These are phyloP conservation scores for Fistulina hepatica DNA, from an alignment of 1,284 basidiomycete genomes.

Conservation along the genomic window DNA sequence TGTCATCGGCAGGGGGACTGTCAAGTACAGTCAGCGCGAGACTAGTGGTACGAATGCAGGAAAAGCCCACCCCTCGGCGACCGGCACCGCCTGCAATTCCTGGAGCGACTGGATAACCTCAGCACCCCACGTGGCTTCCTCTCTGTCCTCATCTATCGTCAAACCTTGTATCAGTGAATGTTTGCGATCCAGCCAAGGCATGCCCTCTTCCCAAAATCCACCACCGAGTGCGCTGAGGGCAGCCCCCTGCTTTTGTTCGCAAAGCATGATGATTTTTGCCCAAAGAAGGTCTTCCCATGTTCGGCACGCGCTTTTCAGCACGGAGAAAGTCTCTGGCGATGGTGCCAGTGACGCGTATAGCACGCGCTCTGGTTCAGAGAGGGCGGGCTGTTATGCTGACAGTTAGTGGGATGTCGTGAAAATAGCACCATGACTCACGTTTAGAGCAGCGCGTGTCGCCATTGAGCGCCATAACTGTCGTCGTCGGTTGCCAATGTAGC, in stretches of 20 bases:
- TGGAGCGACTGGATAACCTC: constrained; percentile 46
- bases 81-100: constrained; percentile 37
- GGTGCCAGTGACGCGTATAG: constrained; percentile 86
- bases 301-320: constrained; percentile 71
- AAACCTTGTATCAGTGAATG: too few species aligned
- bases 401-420: constrained; percentile 1
- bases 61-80: constrained; percentile 58
- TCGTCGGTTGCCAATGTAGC: constrained; percentile 58
- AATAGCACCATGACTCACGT: constrained; percentile 35
- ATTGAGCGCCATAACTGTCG: constrained; percentile 78
- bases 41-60: too few species aligned
- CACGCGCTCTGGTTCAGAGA: constrained; percentile 70
- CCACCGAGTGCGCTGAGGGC: constrained; percentile 46
- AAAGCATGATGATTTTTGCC: constrained; percentile 79
- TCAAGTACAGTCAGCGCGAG: constrained; percentile 2
- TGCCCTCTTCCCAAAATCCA: constrained; percentile 54
- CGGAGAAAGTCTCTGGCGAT: constrained; percentile 58
- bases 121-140: constrained; percentile 51
- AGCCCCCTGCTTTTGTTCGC: constrained; percentile 68
- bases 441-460: constrained; percentile 70
- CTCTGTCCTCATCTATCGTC: constrained; percentile 30
- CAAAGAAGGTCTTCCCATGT: constrained; percentile 95
- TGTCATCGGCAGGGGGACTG: constrained; percentile 63
- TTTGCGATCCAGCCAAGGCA: constrained; percentile 32
- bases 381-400: constrained; percentile 38